Base-by-base conservation (phyloP, 2,329 filamentous ascomycete genomes). In the Ilyonectria robusta region DNA sequence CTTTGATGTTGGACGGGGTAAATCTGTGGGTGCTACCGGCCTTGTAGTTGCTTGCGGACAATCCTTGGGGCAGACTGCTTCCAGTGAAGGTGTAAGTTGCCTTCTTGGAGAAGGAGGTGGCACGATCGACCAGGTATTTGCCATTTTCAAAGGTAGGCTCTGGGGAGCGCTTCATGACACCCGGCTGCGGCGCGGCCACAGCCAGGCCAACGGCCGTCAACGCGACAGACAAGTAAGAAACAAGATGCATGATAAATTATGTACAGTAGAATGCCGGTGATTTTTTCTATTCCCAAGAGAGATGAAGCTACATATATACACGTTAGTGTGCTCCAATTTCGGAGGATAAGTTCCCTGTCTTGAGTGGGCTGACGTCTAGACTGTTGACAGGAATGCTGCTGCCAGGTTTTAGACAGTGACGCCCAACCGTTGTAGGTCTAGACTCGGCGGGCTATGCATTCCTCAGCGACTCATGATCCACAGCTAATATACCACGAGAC, bases 1-100 rank as follows among this genome's bases (percentile, higher is more conserved):
- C 56, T 4, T 61, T 67, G 1, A 73, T 75, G 1, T 76, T 76
- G 2, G 67, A 66, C 0, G 73, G 26, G 0, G 31, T 62, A 8
- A 59, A 77, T 2, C 31, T 5, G 10, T 71, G 68, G 0, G 60
- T 69, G 7, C 59, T 48, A 2, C 65, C 67, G 2, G 70, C 67
- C 0, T n/a, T 17, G 19, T 75, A 79, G 19, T 70, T 62, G 68
- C 76, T 78, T 3, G 58, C 61, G 4, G 57, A 60, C n/a, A 78
- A 54, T 0, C 76, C 76, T 0, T 59, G 8, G 0, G 77, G 77
- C 1, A 79, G 65, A 17, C 6, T 63, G 6, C 66, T 75, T 0
- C 70, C 69, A 0, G 66, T 61, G 10, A 78, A 78, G 0, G 70
- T 71, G 51, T 67, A 77, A 9, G 69, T 33, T 7, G 67, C 60